Evolutionary conservation across 371 early-diverging fungal species (phyloP), one percentile per base, ranked within the genome.

Genomic region (Mortierella sp.): DNA sequence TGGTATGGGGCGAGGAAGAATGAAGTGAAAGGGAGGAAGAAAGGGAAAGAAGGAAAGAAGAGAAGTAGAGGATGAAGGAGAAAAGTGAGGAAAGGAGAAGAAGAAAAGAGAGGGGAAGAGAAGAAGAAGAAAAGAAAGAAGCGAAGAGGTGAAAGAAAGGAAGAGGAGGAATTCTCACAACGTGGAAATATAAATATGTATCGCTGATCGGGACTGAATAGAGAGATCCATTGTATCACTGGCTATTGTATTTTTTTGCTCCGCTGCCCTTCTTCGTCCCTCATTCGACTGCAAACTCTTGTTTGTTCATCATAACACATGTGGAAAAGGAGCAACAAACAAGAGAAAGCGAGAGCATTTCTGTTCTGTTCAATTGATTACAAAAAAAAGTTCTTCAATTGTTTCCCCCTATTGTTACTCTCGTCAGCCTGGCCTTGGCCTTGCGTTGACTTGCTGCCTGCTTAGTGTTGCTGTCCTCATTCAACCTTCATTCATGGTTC

Each of bases 1-100:
- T 38, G 47, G n/a, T 26, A 34, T 47, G n/a, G 24, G 68, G 24
- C 24, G 48, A 28, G 16, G 24, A 47, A 47, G 65, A 72, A 31
- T 54, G 72, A 78, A 34, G 63, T 31, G n/a, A 50, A 26, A 48
- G 52, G 31, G 58, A 45, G 73, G 73, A 55, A 60, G 47, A 48
- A 60, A 38, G 58, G 38, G 8, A 28, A 71, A 26, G 54, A 31
- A 58, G 38, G 31, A 13, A 26, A 31, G 48, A 9, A 54, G 31
- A 45, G 63, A 76, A 50, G 63, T 52, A 72, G 44, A 13, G 28
- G 50, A 45, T 38, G 13, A 34, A 70, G 3, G 16, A 24, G 14
- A 9, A 6, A 9, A 10, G n/a, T 5, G 42, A 38, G 21, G 21
- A n/a, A n/a, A 38, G 42, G 42, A 38, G 42, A 38, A 38, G 42